Percentiles rank a stretch among this genome's conserved stretches.
phyloP scores from a whole-genome alignment of 2,329 filamentous ascomycete genomes.

The Aspergillus udagawae region DNA sequence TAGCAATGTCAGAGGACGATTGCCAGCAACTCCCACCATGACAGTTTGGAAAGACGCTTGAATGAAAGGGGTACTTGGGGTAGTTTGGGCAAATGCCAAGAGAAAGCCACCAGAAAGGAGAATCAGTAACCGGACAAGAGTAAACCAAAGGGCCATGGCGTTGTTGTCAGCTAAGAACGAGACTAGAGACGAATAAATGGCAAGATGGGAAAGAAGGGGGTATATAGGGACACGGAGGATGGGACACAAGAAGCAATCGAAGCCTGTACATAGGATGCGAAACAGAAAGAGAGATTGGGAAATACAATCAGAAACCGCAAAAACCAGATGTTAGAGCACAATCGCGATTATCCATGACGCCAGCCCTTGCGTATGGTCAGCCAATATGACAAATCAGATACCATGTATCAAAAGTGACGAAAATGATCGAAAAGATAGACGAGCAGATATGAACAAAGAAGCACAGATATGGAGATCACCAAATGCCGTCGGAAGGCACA shows the following conservation, averaged over 20 bases:
- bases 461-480: background rate
- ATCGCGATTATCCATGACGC: slow-evolving; percentile 1
- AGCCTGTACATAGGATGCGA: background rate
- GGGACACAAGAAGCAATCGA: background rate
- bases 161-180: background rate
- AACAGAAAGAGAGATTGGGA: background rate
- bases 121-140: background rate
- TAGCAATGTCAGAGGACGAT: background rate
- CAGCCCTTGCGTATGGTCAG: background rate
- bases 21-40: background rate
- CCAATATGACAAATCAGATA: background rate
- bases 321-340: background rate
- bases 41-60: background rate
- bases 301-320: background rate
- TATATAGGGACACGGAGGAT: background rate
- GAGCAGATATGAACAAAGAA: background rate
- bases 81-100: background rate
- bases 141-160: background rate
- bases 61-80: background rate
- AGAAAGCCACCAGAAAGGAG: background rate
- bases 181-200: background rate
- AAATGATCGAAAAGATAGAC: background rate
- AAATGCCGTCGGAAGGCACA: background rate
- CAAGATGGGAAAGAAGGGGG: background rate
- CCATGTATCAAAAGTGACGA: background rate